These are phyloP conservation scores for Microbotryomycetes sp. DNA, from an alignment of 1,284 basidiomycete species.

Conservation along the genomic window DNA sequence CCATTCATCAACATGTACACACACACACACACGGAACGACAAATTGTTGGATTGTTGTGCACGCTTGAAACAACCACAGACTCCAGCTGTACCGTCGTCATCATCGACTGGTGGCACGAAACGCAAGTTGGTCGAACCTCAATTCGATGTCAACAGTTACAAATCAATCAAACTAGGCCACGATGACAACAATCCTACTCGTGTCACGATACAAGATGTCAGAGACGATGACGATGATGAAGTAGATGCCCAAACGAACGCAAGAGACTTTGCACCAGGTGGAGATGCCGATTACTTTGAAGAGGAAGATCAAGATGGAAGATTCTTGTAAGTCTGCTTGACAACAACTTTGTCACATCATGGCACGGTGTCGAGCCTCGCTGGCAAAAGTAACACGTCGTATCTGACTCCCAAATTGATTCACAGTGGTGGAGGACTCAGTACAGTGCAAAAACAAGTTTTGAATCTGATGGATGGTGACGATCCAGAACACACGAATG, in stretches of 20 bases:
- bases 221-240: constrained; percentile 46
- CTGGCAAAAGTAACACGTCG: neutral
- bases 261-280: constrained; percentile 47
- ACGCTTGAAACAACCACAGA: too few relatives aligned
- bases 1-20: too few relatives aligned
- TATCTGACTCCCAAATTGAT: neutral
- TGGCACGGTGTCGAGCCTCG: neutral
- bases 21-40: too few relatives aligned
- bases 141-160: constrained; percentile 17
- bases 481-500: constrained; percentile 48
- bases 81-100: constrained; percentile 24
- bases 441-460: constrained; percentile 81
- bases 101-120: constrained; percentile 11
- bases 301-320: constrained; percentile 84
- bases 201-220: constrained; percentile 41
- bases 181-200: neutral
- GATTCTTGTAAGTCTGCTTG: constrained; percentile 61
- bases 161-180: constrained; percentile 21
- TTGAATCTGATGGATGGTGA: constrained; percentile 71
- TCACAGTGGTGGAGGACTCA: constrained; percentile 68
- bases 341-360: neutral
- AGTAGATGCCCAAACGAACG: constrained; percentile 12
- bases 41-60: too few relatives aligned
- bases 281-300: constrained; percentile 80
- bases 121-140: constrained; percentile 22